These are phyloP conservation scores for Plectosphaerella cucumerina DNA, from an alignment of 2,329 filamentous ascomycete species.

Conservation along the genomic window DNA sequence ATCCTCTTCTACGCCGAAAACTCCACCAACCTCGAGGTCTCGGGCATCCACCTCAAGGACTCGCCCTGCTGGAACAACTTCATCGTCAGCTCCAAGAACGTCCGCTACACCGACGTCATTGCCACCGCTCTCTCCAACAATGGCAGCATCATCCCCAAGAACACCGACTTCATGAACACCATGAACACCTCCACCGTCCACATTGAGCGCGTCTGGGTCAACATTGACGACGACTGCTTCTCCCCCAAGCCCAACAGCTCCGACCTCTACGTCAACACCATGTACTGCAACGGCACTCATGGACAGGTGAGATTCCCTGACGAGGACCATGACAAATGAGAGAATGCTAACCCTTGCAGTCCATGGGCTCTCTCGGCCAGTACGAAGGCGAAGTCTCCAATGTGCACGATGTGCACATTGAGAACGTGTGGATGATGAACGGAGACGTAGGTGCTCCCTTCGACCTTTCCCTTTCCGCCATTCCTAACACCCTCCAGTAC, in stretches of 20 bases:
- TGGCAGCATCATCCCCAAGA: constrained; percentile 44
- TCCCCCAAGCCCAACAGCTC: constrained; percentile 56
- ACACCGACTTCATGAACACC: constrained; percentile 61
- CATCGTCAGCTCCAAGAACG: constrained; percentile 51
- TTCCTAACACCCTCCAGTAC: constrained; percentile 6
- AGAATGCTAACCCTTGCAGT: constrained; percentile 20
- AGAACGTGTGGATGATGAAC: constrained; percentile 54
- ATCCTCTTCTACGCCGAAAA: constrained; percentile 61
- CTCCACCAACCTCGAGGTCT: constrained; percentile 52
- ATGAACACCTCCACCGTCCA: constrained; percentile 51
- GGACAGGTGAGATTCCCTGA: constrained; percentile 25
- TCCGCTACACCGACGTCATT: constrained; percentile 48
- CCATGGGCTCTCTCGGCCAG: constrained; percentile 56
- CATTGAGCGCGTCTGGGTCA: constrained; percentile 45
- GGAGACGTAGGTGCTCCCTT: constrained; percentile 18
- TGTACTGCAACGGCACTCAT: constrained; percentile 57
- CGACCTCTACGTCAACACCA: constrained; percentile 53
- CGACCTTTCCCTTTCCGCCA: no score
- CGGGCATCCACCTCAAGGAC: constrained; percentile 56
- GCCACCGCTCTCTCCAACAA: constrained; percentile 49
- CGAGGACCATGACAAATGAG: not conserved
- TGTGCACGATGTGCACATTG: constrained; percentile 53
- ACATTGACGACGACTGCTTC: constrained; percentile 58
- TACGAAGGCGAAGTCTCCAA: constrained; percentile 50
- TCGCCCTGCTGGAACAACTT: constrained; percentile 64